A percentile compares a stretch with the other conserved stretches of the same genome.
Evolutionary conservation across 2,329 filamentous ascomycete genomes (phyloP).

Genomic region (Cercospora beticola): DNA sequence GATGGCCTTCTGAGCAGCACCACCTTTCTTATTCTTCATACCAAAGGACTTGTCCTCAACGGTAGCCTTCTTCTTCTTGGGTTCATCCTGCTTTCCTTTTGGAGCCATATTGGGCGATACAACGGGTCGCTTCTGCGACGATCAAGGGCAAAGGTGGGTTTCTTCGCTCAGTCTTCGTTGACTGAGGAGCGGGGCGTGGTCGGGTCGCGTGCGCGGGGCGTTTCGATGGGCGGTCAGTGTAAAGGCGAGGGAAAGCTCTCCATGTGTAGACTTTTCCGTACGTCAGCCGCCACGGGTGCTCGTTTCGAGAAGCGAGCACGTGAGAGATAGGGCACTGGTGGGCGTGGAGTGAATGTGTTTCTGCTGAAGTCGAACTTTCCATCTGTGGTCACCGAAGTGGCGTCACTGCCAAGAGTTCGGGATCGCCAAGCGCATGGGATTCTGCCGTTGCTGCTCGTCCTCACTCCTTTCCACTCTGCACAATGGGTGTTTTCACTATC

Average conservation of each 20-base stretch:
- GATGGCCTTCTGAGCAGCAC: conserved; percentile 84
- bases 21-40: conserved; percentile 99
- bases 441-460: background rate
- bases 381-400: conserved; percentile 4
- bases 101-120: conserved; percentile 64
- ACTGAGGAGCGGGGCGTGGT: conserved; percentile 1
- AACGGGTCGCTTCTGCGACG: conserved; percentile 3
- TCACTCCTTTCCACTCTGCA: background rate
- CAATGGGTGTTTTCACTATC: conserved; percentile 27
- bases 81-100: conserved; percentile 55
- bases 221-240: conserved; percentile 22
- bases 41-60: conserved; percentile 93
- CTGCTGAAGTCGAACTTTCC: conserved; percentile 5
- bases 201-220: conserved; percentile 8
- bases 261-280: conserved; percentile 28
- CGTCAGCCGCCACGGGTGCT: conserved; percentile 19
- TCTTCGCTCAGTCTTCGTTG: conserved; percentile 20
- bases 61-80: conserved; percentile 61
- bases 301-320: conserved; percentile 7
- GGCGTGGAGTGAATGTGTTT: background rate
- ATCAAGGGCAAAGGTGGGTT: background rate
- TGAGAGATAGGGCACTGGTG: background rate
- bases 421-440: background rate
- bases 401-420: conserved; percentile 13
- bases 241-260: conserved; percentile 40